A percentile compares a stretch with the other conserved stretches of the same genome.
Conservation (phyloP, 1,284 basidiomycete species). For the Cryptococcus deneoformans region DNA sequence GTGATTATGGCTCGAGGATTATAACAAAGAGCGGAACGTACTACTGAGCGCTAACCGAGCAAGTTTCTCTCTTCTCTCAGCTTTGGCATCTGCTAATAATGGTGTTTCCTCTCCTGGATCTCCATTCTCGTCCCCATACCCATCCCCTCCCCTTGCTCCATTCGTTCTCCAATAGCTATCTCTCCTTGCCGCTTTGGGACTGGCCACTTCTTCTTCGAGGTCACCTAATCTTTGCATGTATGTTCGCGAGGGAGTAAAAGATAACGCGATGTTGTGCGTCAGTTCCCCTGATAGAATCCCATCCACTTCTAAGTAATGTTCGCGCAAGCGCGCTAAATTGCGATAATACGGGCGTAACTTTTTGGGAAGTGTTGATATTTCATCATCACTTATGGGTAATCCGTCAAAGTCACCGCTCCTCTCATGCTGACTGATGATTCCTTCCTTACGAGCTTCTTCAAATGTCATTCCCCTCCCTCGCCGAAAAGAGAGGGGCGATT, state of each 20-base stretch:
- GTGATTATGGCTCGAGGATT: background rate
- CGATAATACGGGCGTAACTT: conserved; percentile 46
- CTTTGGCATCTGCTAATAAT: conserved; percentile 28
- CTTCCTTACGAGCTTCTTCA: conserved; percentile 23
- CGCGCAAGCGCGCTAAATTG: conserved; percentile 33
- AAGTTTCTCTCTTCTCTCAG: conserved; percentile 36
- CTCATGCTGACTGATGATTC: conserved; percentile 34
- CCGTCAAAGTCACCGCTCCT: conserved; percentile 33
- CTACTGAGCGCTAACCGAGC: conserved; percentile 43
- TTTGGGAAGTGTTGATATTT: conserved; percentile 35
- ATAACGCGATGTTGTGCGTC: conserved; percentile 38
- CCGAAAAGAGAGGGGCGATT: background rate
- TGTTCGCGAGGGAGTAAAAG: conserved; percentile 24
- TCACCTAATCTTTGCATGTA: conserved; percentile 13
- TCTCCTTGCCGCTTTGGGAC: conserved; percentile 1
- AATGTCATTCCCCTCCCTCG: conserved; percentile 20
- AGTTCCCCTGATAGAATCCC: conserved; percentile 43
- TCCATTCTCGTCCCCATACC: conserved; percentile 5
- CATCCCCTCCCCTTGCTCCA: conserved; percentile 1
- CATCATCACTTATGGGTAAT: conserved; percentile 31
- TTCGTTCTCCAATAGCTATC: conserved; percentile 22
- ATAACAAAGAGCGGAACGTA: conserved; percentile 13
- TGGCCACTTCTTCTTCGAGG: conserved; percentile 14
- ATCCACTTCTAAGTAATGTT: conserved; percentile 48
- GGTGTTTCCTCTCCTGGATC: conserved; percentile 13